Evolutionary conservation across 2,329 filamentous ascomycete genomes (phyloP), one percentile per base, ranked within the genome.

Genomic region (Colletotrichum limetticola): DNA sequence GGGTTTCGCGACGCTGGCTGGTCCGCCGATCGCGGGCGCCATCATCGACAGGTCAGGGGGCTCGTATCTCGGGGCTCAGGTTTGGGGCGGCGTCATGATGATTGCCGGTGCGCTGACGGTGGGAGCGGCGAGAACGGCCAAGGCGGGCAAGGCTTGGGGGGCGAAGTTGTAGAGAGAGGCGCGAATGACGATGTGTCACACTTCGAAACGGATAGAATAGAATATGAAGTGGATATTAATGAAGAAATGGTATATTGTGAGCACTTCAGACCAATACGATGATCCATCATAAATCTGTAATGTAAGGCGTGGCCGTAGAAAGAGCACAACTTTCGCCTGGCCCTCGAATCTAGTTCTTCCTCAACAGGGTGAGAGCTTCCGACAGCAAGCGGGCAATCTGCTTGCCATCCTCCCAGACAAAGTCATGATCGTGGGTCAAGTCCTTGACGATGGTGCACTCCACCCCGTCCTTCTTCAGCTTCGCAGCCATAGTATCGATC

Each of bases 391-490:
- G 82, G 32, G 88, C 90, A 61, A 93, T 79, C 76, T 91, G 87
- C 42, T 79, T 79, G 19, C 92, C 92, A 71, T 89, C 85, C 78
- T 88, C 78, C 90, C 91, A 93, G 3, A 92, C 83, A 75, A 88
- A 87, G 80, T 94, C 89, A 80, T 95, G 93, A 49, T 84, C 84
- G 5, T 90, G 92, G 9, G 79, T 80, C 64, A 91, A 78, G 76
- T 89, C 85, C 74, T 80, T 84, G 42, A 80, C 63, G 42, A 80
- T 75, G 5, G 76, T 72, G 16, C 78, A 73, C 12, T 74, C 67
- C 61, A 86, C 72, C 81, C 81, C 79, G 81, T 84, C 80, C 42
- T 81, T 78, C 52, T 35, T 73, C 37, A 93, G 80, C 64, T 83
- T 83, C 72, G 79, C 78, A 67, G 85, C 83, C 88, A 93, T 91